Base-by-base conservation (phyloP, 768 basidiomycete genomes). In the Macrocybe gigantea region DNA sequence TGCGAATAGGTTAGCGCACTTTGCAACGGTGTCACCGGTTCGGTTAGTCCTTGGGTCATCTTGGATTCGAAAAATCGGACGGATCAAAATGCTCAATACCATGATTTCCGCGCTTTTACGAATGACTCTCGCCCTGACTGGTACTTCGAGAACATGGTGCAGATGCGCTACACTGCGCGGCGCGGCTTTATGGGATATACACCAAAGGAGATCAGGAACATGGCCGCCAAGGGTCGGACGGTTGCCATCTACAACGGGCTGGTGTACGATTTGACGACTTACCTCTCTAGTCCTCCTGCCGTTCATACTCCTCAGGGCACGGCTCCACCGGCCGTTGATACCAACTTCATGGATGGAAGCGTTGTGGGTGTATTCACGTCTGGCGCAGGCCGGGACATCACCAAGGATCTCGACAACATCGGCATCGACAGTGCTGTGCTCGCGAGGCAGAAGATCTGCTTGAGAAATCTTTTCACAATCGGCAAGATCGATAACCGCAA, bases 111-210 rank as follows among this genome's bases (percentile, higher is more conserved):
- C 12, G 85, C 84, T 0, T 83, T 74, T 60, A 86, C 84, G 33
- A 87, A 83, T 50, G 95, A 98, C 59, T 85, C 87, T 0, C 81
- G 96, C 7, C 95, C 96, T 0, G 96, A 99, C 61, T 99, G 96
- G 96, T 99, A 98, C 65, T 93, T 88, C 54, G 88, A 98, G 68
- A 75, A 73, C 50, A 98, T 99, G 96, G 88, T 89, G 2, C 64
- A 79, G 60, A 85, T 99, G 86, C 88, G 96, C 6, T 96, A 86
- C 73, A 85, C 81, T 45, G 82, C 81, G 56, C 88, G 95, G 35
- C 78, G 83, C 36, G 96, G 96, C 0, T 97, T 94, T 62, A 60
- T 95, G 44, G 95, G 93, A 0, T 86, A 80, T 60, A 88, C 88
- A 0, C 81, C 84, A 11, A 79, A 79, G 58, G 82, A 86, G 51